Evolutionary conservation across 805 yeast species (phyloP).

Genomic region (Diddensiella caesifluorescens): DNA sequence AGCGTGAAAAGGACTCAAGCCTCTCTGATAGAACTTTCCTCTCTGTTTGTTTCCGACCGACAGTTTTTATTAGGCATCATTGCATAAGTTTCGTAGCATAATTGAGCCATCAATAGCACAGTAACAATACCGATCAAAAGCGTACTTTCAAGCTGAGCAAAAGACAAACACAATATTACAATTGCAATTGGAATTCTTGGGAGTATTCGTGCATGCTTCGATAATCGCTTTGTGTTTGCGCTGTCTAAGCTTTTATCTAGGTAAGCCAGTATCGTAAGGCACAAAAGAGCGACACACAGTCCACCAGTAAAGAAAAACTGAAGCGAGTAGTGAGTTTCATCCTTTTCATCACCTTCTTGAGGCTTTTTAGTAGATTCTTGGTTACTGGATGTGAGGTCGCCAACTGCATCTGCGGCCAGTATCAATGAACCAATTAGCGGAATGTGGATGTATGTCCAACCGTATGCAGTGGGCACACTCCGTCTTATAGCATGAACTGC

Average conservation of each 20-base stretch:
- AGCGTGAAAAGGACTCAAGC: too few relatives aligned
- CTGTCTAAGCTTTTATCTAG: conserved; percentile 44
- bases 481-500: conserved; percentile 54
- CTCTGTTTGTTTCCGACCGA: too few relatives aligned
- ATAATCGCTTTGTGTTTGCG: conserved; percentile 29
- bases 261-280: conserved; percentile 39
- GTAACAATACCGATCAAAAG: conserved; percentile 42
- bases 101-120: conserved; percentile 32
- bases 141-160: conserved; percentile 39
- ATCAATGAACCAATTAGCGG: conserved; percentile 45
- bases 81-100: conserved; percentile 37
- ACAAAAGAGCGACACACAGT: conserved; percentile 40
- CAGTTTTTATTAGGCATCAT: conserved; percentile 5
- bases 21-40: too few relatives aligned
- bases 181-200: conserved; percentile 40
- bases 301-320: conserved; percentile 52
- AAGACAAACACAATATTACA: conserved; percentile 39
- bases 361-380: conserved; percentile 24
- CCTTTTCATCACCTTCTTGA: conserved; percentile 22
- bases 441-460: conserved; percentile 45
- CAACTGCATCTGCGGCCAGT: conserved; percentile 56
- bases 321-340: conserved; percentile 38
- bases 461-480: conserved; percentile 40
- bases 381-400: conserved; percentile 39
- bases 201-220: conserved; percentile 37